Base-by-base conservation (phyloP, 2,329 filamentous ascomycete genomes). In the Chaetothyriales sp. region DNA sequence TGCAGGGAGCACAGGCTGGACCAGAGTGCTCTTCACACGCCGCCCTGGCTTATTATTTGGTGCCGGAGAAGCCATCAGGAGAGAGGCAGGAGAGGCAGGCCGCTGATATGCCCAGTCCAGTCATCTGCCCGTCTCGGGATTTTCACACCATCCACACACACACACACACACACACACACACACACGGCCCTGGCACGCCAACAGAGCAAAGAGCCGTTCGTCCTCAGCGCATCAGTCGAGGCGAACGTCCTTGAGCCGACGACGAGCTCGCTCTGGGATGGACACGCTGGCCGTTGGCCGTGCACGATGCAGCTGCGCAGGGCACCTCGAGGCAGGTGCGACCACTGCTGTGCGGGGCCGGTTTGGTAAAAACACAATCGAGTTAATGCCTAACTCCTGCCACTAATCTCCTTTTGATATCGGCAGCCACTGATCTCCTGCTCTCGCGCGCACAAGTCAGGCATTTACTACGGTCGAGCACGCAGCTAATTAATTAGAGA, bases 1-100 rank as follows among this genome's bases (percentile, higher is more conserved):
- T 8, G 20, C 28, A 40, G 47, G 47, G 28, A 49, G 47, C 25
- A 43, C 47, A 49, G 44, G 44, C n/a, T 46, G 44, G 10, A 46
- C 22, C n/a, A 46, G 10, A n/a, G 19, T n/a, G 4, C 18, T 46
- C 44, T 46, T 46, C 19, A 6, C 44, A 20, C 22, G 44, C n/a
- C 44, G 8, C 44, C 19, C 19, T 15, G 33, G 33, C 15, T 15
- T 40, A 13, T 40, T 15, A 15, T 40, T 40, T 13, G 10, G 33
- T 15, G 33, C 9, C 15, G 33, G 33, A 15, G 33, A 15, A 40
- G 33, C 33, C 33, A 40, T 40, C 33, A 15, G 33, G 33, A 15
- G 33, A 5, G 10, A 15, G 33, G 13, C 15, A 13, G 2, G 33
- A 40, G 33, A 15, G 15, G 10, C 10, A 40, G 33, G 33, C 33